Conservation (phyloP, 176 grass and related monocot species). For the Oryza rufipogon region DNA sequence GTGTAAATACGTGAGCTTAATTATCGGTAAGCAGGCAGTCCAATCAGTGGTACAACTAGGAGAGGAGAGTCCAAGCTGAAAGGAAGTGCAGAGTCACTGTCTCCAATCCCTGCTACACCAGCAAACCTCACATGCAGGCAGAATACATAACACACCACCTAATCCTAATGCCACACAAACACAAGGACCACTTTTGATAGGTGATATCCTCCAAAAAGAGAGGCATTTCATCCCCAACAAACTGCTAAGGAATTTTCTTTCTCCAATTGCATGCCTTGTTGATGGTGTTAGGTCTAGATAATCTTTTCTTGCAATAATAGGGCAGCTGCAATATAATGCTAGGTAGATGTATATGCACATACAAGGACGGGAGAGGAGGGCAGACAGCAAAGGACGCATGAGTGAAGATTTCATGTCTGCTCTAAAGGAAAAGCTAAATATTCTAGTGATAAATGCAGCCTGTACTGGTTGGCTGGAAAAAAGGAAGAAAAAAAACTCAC, state of each 20-base stretch:
- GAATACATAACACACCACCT: conserved; percentile 38
- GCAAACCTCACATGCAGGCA: conserved; percentile 49
- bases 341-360: not conserved
- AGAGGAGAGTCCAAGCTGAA: conserved; percentile 3
- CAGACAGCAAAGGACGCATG: conserved; percentile 14
- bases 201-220: conserved; percentile 37
- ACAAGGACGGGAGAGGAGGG: not conserved
- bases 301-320: conserved; percentile 35
- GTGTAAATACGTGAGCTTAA: not conserved
- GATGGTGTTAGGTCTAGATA: conserved; percentile 11
- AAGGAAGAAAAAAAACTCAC: not conserved
- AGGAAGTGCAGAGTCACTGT: conserved; percentile 47
- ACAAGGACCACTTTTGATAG: conserved; percentile 45
- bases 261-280: not conserved
- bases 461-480: not conserved
- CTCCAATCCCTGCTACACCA: conserved; percentile 28
- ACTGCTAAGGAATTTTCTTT: conserved; percentile 16
- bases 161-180: conserved; percentile 43
- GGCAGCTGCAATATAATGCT: not conserved
- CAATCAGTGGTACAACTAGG: not conserved
- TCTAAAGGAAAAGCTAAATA: conserved; percentile 19
- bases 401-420: conserved; percentile 25
- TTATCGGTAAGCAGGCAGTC: conserved; percentile 31
- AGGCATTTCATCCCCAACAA: conserved; percentile 41
- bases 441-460: conserved; percentile 4